Evolutionary conservation across 192 early-diverging fungal species (phyloP).

Genomic region (Bifiguratus adelaidae): DNA sequence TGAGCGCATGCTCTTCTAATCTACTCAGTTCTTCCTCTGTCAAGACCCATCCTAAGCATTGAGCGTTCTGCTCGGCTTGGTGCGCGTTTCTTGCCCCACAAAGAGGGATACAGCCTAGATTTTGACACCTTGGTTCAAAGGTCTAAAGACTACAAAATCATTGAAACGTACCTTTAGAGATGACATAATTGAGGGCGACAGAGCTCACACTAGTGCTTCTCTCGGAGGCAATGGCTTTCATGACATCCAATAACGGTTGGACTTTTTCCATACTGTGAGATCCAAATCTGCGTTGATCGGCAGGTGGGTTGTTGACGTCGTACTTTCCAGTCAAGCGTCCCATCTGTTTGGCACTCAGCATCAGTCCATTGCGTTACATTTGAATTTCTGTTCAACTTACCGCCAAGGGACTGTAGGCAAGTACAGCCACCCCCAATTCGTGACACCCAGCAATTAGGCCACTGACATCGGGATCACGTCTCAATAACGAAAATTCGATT

Average conservation of each 20-base stretch:
- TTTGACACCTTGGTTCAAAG: no score
- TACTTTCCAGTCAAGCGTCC: conserved; percentile 9
- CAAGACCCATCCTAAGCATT: conserved; percentile 27
- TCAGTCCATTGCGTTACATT: background rate
- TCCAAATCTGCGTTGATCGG: background rate
- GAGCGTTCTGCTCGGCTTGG: conserved; percentile 28
- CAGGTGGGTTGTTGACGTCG: background rate
- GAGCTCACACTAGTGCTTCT: conserved; percentile 3
- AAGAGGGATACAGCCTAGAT: conserved; percentile 26
- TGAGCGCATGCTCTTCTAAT: conserved; percentile 21
- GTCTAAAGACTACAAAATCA: background rate
- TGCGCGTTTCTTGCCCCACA: conserved; percentile 29
- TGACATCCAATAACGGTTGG: background rate
- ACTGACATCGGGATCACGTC: conserved; percentile 50
- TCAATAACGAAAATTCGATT: conserved; percentile 39
- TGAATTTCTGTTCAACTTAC: conserved; percentile 2
- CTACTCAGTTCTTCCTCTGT: conserved; percentile 24
- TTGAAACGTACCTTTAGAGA: conserved; percentile 17
- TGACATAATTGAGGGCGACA: conserved; percentile 35
- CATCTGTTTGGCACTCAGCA: conserved; percentile 3
- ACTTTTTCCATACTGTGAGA: background rate
- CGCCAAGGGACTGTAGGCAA: conserved; percentile 68
- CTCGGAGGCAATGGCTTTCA: background rate
- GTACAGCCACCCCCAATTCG: conserved; percentile 57
- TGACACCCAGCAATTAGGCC: conserved; percentile 58